A percentile compares a stretch with the other conserved stretches of the same genome.
Conservation (phyloP, 768 basidiomycete genomes). For the Hemileccinum impolitum region DNA sequence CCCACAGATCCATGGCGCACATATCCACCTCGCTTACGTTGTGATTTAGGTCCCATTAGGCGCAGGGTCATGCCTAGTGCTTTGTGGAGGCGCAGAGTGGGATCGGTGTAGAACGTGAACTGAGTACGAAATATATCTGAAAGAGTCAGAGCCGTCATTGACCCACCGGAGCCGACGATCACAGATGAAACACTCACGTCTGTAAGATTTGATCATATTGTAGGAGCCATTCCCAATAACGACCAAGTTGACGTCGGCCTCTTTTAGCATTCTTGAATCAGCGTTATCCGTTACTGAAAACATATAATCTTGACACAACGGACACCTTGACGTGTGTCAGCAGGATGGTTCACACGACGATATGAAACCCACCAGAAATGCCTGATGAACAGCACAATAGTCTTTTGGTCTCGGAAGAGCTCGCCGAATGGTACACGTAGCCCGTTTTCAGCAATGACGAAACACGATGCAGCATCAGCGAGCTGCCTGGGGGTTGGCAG, state of each 20-base stretch:
- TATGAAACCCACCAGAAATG: constrained; percentile 63
- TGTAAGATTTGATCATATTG: constrained; percentile 73
- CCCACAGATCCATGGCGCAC: constrained; percentile 61
- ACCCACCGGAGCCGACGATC: neutral
- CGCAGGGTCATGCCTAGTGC: constrained; percentile 72
- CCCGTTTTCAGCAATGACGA: constrained; percentile 68
- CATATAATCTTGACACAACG: constrained; percentile 86
- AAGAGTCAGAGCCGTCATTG: neutral
- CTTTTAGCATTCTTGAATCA: constrained; percentile 43
- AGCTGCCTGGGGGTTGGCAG: constrained; percentile 57
- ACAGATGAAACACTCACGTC: constrained; percentile 38
- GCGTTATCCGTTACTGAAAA: constrained; percentile 54
- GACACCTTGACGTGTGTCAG: constrained; percentile 49
- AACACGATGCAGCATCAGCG: constrained; percentile 54
- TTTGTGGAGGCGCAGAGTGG: constrained; percentile 61
- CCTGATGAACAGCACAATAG: constrained; percentile 80
- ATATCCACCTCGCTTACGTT: constrained; percentile 53
- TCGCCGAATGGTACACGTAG: constrained; percentile 64
- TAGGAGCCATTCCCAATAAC: constrained; percentile 79
- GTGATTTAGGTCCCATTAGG: constrained; percentile 40
- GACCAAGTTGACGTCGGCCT: constrained; percentile 55
- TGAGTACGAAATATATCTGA: constrained; percentile 67
- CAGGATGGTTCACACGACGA: constrained; percentile 1
- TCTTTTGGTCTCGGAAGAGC: constrained; percentile 54
- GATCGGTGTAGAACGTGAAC: constrained; percentile 79